Percentiles rank a stretch among this genome's conserved stretches.
Evolutionary conservation across 495 filamentous ascomycete species (phyloP).

Genomic region (Penicillium nucicola): DNA sequence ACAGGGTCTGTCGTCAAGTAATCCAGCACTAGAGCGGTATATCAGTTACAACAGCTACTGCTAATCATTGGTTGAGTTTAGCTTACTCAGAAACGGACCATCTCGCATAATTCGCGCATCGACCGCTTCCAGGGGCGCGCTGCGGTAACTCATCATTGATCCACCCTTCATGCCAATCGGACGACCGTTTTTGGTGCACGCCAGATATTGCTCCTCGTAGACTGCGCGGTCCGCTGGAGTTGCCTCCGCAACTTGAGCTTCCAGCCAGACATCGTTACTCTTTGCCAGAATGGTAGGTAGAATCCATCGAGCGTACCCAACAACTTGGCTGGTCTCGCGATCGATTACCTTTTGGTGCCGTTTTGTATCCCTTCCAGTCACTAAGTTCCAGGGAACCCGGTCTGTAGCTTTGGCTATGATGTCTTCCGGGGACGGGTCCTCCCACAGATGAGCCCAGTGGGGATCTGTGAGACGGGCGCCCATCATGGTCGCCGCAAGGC

Average conservation of each 20-base stretch:
- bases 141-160: not conserved
- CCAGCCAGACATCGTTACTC: not conserved
- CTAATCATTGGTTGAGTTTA: too few species aligned
- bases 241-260: not conserved
- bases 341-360: slow-evolving; percentile 2
- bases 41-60: too few species aligned
- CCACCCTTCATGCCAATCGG: not conserved
- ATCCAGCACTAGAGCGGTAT: slow-evolving; percentile 3
- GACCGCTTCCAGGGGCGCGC: slow-evolving; percentile 2
- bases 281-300: not conserved
- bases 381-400: slow-evolving; percentile 1
- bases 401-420: not conserved
- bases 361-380: not conserved
- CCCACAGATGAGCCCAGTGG: slow-evolving; percentile 7
- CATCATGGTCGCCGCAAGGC: slow-evolving; percentile 5
- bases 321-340: not conserved
- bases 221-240: not conserved
- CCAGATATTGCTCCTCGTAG: not conserved
- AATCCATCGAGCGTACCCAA: not conserved
- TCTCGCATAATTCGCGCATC: slow-evolving; percentile 3
- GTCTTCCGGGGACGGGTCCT: not conserved
- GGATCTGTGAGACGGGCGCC: slow-evolving; percentile 12
- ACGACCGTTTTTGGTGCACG: not conserved
- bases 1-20: slow-evolving; percentile 11
- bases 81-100: slow-evolving; percentile 6